Conservation (phyloP, 306 rosid species). For the Quercus agrifolia region DNA sequence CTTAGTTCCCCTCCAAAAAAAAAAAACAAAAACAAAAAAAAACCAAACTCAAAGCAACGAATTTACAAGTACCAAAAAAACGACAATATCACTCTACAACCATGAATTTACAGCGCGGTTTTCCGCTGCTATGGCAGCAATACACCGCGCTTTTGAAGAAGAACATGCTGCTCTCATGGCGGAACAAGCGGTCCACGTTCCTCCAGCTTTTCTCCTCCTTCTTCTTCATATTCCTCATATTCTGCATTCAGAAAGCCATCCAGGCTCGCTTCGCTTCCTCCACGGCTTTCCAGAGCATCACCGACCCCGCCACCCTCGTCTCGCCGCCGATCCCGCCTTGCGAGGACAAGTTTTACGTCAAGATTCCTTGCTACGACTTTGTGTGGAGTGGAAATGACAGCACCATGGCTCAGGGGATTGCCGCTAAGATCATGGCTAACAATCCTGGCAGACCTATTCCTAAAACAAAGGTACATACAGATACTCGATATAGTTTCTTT, state of each 20-base stretch:
- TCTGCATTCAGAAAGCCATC: conserved; percentile 54
- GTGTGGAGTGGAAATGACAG: conserved; percentile 64
- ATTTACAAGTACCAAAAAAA: too few relatives aligned
- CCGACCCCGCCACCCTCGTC: conserved; percentile 26
- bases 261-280: conserved; percentile 32
- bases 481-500: too few relatives aligned
- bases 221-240: conserved; percentile 63
- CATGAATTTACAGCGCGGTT: conserved; percentile 45
- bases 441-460: conserved; percentile 73
- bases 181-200: conserved; percentile 51
- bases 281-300: conserved; percentile 21
- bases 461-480: conserved; percentile 27
- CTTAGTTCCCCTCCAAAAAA: not conserved
- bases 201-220: conserved; percentile 62
- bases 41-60: too few relatives aligned
- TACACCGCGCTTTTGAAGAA: conserved; percentile 54
- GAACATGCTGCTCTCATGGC: conserved; percentile 64
- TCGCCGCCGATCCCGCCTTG: conserved; percentile 61
- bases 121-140: conserved; percentile 48
- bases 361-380: conserved; percentile 71
- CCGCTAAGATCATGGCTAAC: conserved; percentile 51
- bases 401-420: conserved; percentile 39
- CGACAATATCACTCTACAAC: conserved; percentile 22
- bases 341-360: conserved; percentile 52
- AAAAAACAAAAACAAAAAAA: too few relatives aligned